Conservation (phyloP, 2,329 filamentous ascomycete genomes). For the Lachnellula willkommii region DNA sequence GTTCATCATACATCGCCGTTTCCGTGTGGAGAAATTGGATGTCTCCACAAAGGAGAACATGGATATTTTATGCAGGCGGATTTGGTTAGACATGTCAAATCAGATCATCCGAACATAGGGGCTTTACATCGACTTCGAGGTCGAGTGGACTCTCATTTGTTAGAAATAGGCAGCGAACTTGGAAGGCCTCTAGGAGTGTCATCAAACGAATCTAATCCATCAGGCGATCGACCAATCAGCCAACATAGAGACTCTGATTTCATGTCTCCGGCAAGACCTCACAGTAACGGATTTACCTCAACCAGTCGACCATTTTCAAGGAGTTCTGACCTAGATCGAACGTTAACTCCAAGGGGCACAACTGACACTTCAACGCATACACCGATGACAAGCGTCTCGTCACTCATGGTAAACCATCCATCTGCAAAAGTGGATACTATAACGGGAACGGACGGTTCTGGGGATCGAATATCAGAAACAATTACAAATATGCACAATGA, state of each 20-base stretch:
- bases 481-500: background rate
- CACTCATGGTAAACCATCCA: constrained; percentile 19
- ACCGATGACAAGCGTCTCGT: constrained; percentile 24
- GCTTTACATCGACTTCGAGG: constrained; percentile 22
- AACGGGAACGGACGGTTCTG: constrained; percentile 1
- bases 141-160: constrained; percentile 20
- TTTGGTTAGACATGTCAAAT: constrained; percentile 24
- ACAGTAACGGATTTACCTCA: background rate
- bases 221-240: background rate
- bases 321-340: constrained; percentile 16
- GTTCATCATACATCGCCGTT: constrained; percentile 25
- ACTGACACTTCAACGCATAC: constrained; percentile 13
- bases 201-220: background rate
- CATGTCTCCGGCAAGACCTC: constrained; percentile 10
- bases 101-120: constrained; percentile 15
- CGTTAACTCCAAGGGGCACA: constrained; percentile 13
- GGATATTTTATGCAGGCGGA: constrained; percentile 25
- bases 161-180: constrained; percentile 9
- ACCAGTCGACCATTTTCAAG: constrained; percentile 10
- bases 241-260: constrained; percentile 15
- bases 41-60: constrained; percentile 19
- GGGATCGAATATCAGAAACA: background rate
- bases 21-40: constrained; percentile 25
- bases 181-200: background rate
- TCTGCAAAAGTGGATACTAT: constrained; percentile 4